These are phyloP conservation scores for Aspergillus sp. DNA, from an alignment of 2,329 filamentous ascomycete species.

Conservation along the genomic window DNA sequence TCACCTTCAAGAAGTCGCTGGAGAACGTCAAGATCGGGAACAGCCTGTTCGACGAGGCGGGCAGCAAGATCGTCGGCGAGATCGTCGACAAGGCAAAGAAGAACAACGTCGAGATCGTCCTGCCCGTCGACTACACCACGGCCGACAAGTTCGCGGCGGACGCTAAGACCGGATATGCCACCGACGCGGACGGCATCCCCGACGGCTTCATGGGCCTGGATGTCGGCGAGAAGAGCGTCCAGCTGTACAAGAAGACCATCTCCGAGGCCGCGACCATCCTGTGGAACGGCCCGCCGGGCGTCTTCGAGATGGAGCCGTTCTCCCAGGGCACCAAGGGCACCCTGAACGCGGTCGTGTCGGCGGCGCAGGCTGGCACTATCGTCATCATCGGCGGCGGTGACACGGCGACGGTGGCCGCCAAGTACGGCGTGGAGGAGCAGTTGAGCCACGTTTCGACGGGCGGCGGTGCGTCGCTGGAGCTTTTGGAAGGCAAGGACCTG, in stretches of 20 bases:
- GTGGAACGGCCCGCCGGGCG: conserved; percentile 95
- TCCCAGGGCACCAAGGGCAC: conserved; percentile 85
- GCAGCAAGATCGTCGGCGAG: conserved; percentile 78
- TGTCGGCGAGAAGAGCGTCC: conserved; percentile 78
- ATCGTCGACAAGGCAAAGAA: conserved; percentile 93
- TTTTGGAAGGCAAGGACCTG: conserved; percentile 95
- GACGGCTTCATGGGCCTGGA: conserved; percentile 98
- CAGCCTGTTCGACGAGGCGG: conserved; percentile 87
- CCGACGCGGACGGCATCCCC: conserved; percentile 79
- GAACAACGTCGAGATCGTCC: conserved; percentile 88
- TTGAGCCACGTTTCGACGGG: conserved; percentile 97
- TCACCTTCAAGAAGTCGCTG: conserved; percentile 99
- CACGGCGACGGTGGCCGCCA: conserved; percentile 93
- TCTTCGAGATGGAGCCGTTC: conserved; percentile 96
- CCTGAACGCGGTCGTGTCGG: conserved; percentile 77
- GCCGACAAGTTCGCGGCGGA: conserved; percentile 89
- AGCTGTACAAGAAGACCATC: conserved; percentile 83
- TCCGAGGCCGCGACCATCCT: conserved; percentile 87
- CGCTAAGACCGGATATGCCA: conserved; percentile 70
- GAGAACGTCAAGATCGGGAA: conserved; percentile 81
- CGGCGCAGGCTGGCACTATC: conserved; percentile 74
- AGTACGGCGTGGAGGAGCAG: conserved; percentile 94
- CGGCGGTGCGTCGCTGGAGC: conserved; percentile 87
- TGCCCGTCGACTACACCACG: conserved; percentile 91
- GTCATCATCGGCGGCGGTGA: conserved; percentile 98